Evolutionary conservation across 1,139 yeast genomes (phyloP).

Genomic region (Geotrichum candidum): DNA sequence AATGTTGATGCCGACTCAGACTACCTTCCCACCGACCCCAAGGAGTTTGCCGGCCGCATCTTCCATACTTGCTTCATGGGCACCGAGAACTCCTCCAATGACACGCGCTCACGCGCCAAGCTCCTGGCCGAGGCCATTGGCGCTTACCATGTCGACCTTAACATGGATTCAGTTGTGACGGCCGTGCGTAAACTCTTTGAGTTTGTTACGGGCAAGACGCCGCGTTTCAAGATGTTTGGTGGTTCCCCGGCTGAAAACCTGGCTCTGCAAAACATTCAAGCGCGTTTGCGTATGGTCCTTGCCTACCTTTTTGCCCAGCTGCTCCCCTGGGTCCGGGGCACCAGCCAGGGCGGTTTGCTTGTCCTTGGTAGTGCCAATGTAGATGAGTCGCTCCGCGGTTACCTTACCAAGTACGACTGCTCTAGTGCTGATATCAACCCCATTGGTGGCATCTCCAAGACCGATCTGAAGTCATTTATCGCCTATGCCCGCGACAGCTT

Average conservation of each 20-base stretch:
- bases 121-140: slow-evolving; percentile 71
- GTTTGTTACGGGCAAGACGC: slow-evolving; percentile 83
- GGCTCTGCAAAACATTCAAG: slow-evolving; percentile 94
- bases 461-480: slow-evolving; percentile 81
- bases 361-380: slow-evolving; percentile 96
- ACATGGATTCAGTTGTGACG: slow-evolving; percentile 78
- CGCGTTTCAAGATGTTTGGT: slow-evolving; percentile 86
- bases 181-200: slow-evolving; percentile 74
- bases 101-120: slow-evolving; percentile 81
- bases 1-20: slow-evolving; percentile 40
- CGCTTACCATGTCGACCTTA: slow-evolving; percentile 82
- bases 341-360: slow-evolving; percentile 66
- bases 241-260: slow-evolving; percentile 87
- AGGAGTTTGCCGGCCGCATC: slow-evolving; percentile 64
- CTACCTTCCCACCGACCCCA: slow-evolving; percentile 68
- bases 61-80: slow-evolving; percentile 96
- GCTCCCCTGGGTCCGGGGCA: slow-evolving; percentile 86
- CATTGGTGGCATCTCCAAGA: slow-evolving; percentile 93
- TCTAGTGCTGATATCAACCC: slow-evolving; percentile 97
- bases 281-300: slow-evolving; percentile 88
- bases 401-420: slow-evolving; percentile 92
- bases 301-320: slow-evolving; percentile 90
- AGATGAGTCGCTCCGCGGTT: slow-evolving; percentile 95
- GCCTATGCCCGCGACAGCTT: slow-evolving; percentile 67
- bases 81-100: slow-evolving; percentile 81